Evolutionary conservation across 1,284 basidiomycete species (phyloP), one percentile per base, ranked within the genome.

Genomic region (Irpex lacteus): DNA sequence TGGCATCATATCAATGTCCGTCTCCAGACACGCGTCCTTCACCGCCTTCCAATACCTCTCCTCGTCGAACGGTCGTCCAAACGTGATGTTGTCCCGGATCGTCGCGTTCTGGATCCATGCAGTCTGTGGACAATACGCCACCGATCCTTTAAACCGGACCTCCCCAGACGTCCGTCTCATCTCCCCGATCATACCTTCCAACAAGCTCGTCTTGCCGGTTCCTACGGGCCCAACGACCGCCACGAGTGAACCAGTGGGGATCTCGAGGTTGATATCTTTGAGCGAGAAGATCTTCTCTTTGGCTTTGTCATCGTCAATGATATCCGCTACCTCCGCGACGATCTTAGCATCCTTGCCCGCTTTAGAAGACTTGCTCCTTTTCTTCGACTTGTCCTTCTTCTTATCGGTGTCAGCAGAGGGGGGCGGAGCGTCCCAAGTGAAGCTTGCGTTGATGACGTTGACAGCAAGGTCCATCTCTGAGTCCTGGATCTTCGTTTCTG

Each of bases 91-190:
- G 59, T 95, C 90, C 52, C 90, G 81, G 54, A 92, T 85, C 1
- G 87, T 88, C 0, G 87, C 83, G 73, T 91, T 91, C 86, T 79
- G 92, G 62, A 97, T 95, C 94, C 95, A 97, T 5, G 94, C 90
- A 58, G 81, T 87, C 73, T 95, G 93, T 4, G 93, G 86, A 71
- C 91, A 95, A 76, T 95, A 96, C 0, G 86, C 89, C 2, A 95
- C 83, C 5, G 81, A 80, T 0, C 90, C 91, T 60, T 72, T 72
- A 69, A 74, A 74, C 19, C 64, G 61, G 37, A 90, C 84, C 1
- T 75, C 73, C 0, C 91, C 91, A 2, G 74, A 70, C 0, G 79
- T 75, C 53, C 76, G 77, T 36, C 84, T 79, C 90, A 92, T 92
- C 74, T 92, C 91, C 8, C 91, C 90, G 49, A 92, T 85, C 50